These are phyloP conservation scores for Trichosporon asahii DNA, from an alignment of 1,284 basidiomycete genomes.

Conservation along the genomic window DNA sequence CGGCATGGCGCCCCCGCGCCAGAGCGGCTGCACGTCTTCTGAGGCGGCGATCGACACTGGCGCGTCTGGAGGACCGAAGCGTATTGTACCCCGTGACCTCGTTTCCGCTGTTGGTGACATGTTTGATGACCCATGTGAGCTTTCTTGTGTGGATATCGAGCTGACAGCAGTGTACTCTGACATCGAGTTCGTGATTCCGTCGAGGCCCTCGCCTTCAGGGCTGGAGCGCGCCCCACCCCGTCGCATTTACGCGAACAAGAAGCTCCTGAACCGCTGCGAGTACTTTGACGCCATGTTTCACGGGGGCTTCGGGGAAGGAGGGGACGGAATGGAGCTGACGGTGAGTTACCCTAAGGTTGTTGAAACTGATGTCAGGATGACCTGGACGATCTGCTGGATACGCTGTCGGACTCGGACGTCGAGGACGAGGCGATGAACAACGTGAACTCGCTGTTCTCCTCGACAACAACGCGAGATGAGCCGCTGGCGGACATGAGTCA, in stretches of 20 bases:
- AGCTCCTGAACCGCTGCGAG: conserved; percentile 65
- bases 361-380: conserved; percentile 27
- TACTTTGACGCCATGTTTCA: conserved; percentile 62
- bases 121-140: conserved; percentile 63
- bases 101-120: conserved; percentile 64
- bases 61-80: conserved; percentile 42
- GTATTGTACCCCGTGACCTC: conserved; percentile 45
- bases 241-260: conserved; percentile 59
- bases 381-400: conserved; percentile 34
- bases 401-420: conserved; percentile 47
- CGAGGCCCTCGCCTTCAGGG: conserved; percentile 8
- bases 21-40: conserved; percentile 33
- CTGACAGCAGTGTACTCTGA: conserved; percentile 64
- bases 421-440: conserved; percentile 43
- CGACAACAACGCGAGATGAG: conserved; percentile 1
- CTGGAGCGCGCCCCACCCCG: conserved; percentile 19
- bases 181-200: conserved; percentile 69
- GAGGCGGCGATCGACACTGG: conserved; percentile 44
- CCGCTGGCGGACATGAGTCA: neutral
- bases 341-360: conserved; percentile 18
- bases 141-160: neutral
- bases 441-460: conserved; percentile 8
- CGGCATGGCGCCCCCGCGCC: conserved; percentile 34
- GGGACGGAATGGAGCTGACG: conserved; percentile 32
- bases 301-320: conserved; percentile 44